Evolutionary conservation across 495 filamentous ascomycete species (phyloP), one percentile per base, ranked within the genome.

Genomic region (Daldinia concentrica): DNA sequence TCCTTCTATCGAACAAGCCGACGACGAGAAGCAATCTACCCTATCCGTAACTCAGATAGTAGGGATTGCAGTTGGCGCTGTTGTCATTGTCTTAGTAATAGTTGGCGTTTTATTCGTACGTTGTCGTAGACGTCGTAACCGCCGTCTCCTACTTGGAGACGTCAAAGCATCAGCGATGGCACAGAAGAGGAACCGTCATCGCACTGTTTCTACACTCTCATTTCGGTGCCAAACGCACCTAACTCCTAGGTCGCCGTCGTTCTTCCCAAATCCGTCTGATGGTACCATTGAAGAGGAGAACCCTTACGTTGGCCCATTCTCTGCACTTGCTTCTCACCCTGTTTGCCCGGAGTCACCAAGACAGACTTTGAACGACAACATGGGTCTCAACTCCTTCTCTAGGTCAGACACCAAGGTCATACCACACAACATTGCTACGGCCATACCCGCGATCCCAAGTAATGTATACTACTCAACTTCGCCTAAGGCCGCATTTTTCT

Each of bases 171-270:
- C 60, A 4, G 17, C 62, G 27, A 52, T 64, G 55, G 43, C 64
- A 39, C 59, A 64, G 29, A 77, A 71, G 56, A 61, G 57, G 12
- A 61, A 72, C 19, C 71, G 74, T 17, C 75, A 74, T 52, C 77
- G 77, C 1, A 79, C 76, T 39, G 68, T 74, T 32, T 85, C 83
- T 1, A 78, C 81, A 14, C 73, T 83, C 32, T 84, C 82, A 8
- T 85, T 85, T 73, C 81, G 82, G 66, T 85, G 83, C 75, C 82
- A 83, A 64, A 81, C 83, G 1, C 80, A 82, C 66, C 68, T 83
- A 55, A 74, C 76, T 22, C 82, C 83, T 2, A 76, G 69, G 12
- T 77, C 77, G 1, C 72, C 83, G 0, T 68, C 75, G 9, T 81
- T 82, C 71, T 78, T 79, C 60, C 79, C 81, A 14, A 74, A 69